These are phyloP conservation scores for Eustoma russellianum DNA, from an alignment of 257 asterid genomes.

Conservation along the genomic window DNA sequence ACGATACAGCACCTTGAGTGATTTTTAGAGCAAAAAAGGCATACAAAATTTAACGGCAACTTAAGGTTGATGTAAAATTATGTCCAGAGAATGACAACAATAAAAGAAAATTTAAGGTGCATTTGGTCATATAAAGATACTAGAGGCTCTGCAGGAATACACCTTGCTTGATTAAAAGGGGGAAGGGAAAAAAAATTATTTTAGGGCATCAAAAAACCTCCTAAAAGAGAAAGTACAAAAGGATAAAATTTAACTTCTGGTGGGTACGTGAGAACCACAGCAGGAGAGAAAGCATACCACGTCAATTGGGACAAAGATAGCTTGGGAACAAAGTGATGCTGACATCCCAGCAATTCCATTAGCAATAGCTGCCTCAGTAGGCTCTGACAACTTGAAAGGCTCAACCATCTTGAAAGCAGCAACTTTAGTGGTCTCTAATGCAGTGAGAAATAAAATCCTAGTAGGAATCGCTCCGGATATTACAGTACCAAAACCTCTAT, in stretches of 20 bases:
- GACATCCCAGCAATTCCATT: conserved; percentile 87
- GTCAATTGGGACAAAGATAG: conserved; percentile 81
- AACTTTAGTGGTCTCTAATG: conserved; percentile 74
- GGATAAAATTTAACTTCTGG: neutral
- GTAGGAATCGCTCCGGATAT: conserved; percentile 85
- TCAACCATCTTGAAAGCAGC: conserved; percentile 60
- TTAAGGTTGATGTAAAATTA: no score
- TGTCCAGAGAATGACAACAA: no score
- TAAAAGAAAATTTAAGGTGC: no score
- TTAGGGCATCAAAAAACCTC: neutral
- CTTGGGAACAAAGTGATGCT: conserved; percentile 79
- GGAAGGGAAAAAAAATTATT: neutral
- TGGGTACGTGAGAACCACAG: neutral
- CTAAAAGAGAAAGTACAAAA: neutral
- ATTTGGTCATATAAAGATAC: no score
- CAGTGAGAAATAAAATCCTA: conserved; percentile 80
- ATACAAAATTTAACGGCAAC: no score
- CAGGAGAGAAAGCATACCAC: conserved; percentile 45
- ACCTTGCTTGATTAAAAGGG: no score
- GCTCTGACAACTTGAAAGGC: conserved; percentile 69
- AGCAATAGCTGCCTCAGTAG: conserved; percentile 83
- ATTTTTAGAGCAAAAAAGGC: no score
- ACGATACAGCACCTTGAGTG: no score
- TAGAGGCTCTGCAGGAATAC: neutral
- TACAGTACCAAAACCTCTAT: conserved; percentile 84